Conservation (phyloP, 2,329 filamentous ascomycete species). For the Aspergillus clavatus region DNA sequence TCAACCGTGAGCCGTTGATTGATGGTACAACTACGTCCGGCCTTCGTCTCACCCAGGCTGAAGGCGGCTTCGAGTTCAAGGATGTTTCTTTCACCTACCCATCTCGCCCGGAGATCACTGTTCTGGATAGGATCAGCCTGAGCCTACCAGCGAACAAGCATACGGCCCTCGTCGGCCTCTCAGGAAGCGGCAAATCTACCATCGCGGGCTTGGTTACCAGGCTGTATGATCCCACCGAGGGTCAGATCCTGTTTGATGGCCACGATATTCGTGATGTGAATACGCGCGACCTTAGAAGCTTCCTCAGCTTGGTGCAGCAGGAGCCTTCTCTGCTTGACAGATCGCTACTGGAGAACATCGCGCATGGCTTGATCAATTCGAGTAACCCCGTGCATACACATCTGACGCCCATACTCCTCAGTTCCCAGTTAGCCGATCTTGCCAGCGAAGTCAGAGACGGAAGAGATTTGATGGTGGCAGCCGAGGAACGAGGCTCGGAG, state of each 20-base stretch:
- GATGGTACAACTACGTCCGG: too few relatives aligned
- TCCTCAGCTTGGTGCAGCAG: conserved; percentile 40
- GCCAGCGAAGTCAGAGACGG: conserved; percentile 43
- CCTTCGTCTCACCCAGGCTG: conserved; percentile 19
- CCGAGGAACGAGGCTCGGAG: conserved; percentile 41
- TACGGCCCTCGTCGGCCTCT: conserved; percentile 65
- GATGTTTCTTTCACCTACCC: conserved; percentile 32
- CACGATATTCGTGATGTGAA: conserved; percentile 31
- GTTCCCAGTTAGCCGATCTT: conserved; percentile 48
- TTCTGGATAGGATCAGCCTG: conserved; percentile 33
- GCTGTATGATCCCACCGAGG: conserved; percentile 55
- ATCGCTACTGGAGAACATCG: conserved; percentile 78
- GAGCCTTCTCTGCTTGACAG: conserved; percentile 80
- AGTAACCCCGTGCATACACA: conserved; percentile 34
- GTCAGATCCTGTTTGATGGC: conserved; percentile 33
- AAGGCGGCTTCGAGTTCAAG: conserved; percentile 31
- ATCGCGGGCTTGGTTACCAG: conserved; percentile 66
- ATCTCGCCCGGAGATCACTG: conserved; percentile 37
- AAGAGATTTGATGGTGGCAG: conserved; percentile 43
- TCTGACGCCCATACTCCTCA: conserved; percentile 49
- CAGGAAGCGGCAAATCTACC: conserved; percentile 69
- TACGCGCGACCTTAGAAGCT: conserved; percentile 19
- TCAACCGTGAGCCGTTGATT: too few relatives aligned
- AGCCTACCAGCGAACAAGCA: conserved; percentile 36
- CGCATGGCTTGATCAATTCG: conserved; percentile 46